Evolutionary conservation across 2,329 filamentous ascomycete species (phyloP), one percentile per base, ranked within the genome.

Genomic region (Hypomyces perniciosus): DNA sequence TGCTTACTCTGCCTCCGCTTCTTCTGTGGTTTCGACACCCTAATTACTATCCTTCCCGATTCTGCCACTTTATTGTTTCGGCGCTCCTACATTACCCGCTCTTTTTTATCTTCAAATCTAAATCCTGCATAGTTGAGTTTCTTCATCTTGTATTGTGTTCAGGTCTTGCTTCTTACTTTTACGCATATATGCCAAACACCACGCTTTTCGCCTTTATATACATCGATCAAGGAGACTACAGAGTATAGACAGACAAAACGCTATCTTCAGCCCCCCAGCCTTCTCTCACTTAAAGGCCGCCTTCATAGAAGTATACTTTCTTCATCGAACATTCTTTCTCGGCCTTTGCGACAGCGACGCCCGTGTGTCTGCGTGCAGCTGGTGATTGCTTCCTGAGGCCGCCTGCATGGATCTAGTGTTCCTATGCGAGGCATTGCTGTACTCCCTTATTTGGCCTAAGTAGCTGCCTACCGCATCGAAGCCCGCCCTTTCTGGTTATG

Each of bases 351-450:
- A 56, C 52, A 38, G 39, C 33, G n/a, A n/a, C n/a, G 46, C 43
- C 48, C 48, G 45, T 44, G 56, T 55, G 49, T 56, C 52, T 61
- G 59, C 59, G 57, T 61, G 56, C 52, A 55, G 57, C 57, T 57
- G 55, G 60, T 55, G 52, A 58, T 57, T 57, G 57, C 56, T 55
- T 54, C 56, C 60, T 59, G 60, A 63, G 57, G 60, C 57, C 56
- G 59, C 60, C 56, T 57, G 62, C 62, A 63, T 63, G 62, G 62
- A 60, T 59, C 61, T 61, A 63, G 61, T 59, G 61, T 58, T 50
- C 52, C 56, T 49, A 56, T 52, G 56, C 54, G 53, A 52, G 35
- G 43, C 30, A 39, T 41, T 47, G 44, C 40, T 47, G 51, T 44
- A 28, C 46, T 37, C 45, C 50, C 41, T 35, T 34, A 44, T 26